These are phyloP conservation scores for Laguncularia racemosa DNA, from an alignment of 345 rosid species.

Conservation along the genomic window DNA sequence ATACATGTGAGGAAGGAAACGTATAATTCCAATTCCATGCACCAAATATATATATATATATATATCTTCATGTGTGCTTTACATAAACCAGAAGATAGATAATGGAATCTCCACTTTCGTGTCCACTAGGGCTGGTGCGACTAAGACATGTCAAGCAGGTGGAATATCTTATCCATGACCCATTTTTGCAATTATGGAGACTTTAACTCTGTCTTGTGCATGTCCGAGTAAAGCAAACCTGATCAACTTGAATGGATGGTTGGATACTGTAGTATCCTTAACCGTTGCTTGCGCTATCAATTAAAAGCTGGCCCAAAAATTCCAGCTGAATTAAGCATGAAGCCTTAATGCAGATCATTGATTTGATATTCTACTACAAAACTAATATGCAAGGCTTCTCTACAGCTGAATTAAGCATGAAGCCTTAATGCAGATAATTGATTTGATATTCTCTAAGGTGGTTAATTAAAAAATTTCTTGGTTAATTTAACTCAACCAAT, in stretches of 20 bases:
- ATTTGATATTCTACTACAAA: no score
- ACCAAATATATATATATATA: no score
- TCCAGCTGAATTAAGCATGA: background rate
- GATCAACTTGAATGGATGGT: background rate
- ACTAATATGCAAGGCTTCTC: no score
- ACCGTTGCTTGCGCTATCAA: slow-evolving; percentile 10
- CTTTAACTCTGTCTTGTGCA: slow-evolving; percentile 11
- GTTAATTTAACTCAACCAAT: no score
- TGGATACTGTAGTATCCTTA: slow-evolving; percentile 3
- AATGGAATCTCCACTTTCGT: slow-evolving; percentile 2
- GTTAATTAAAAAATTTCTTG: no score
- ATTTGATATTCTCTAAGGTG: no score
- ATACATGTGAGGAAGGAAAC: no score
- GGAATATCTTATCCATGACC: slow-evolving; percentile 26
- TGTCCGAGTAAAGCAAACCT: slow-evolving; percentile 28
- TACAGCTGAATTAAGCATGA: background rate
- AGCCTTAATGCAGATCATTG: no score
- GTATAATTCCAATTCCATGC: no score
- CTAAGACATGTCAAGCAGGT: slow-evolving; percentile 8
- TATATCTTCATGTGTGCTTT: no score
- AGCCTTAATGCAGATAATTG: no score
- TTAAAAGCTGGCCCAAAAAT: background rate
- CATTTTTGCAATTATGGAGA: background rate
- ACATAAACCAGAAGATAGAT: background rate
- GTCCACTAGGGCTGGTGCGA: slow-evolving; percentile 14